These are phyloP conservation scores for Penicillium bovifimosum DNA, from an alignment of 495 filamentous ascomycete species.

Conservation along the genomic window DNA sequence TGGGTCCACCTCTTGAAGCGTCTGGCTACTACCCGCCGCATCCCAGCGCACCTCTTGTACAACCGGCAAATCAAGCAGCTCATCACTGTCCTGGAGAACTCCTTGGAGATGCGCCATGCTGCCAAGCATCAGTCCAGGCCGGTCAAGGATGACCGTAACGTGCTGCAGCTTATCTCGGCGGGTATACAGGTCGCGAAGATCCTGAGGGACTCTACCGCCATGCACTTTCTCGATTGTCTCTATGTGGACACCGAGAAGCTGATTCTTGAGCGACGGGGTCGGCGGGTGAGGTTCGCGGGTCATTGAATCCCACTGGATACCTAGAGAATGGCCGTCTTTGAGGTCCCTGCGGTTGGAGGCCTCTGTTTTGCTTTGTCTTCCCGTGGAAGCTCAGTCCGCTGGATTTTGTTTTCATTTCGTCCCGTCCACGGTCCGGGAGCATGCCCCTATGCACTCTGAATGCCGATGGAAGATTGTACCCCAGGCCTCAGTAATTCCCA, in stretches of 20 bases:
- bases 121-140: constrained; percentile 78
- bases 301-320: constrained; percentile 31
- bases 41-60: constrained; percentile 76
- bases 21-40: constrained; percentile 76
- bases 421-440: neutral
- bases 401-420: neutral
- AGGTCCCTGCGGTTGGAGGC: neutral
- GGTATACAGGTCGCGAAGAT: constrained; percentile 85
- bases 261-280: constrained; percentile 57
- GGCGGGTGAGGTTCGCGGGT: constrained; percentile 42
- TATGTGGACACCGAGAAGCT: constrained; percentile 65
- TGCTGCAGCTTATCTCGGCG: constrained; percentile 78
- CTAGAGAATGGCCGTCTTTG: constrained; percentile 5
- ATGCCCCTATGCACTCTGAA: neutral
- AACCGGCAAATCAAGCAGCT: constrained; percentile 87
- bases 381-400: neutral
- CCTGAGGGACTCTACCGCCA: constrained; percentile 71
- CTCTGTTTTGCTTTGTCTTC: neutral
- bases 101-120: constrained; percentile 77
- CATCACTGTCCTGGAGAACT: constrained; percentile 76
- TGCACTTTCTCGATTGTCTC: constrained; percentile 72
- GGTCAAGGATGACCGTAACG: constrained; percentile 84
- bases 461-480: neutral
- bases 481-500: neutral
- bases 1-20: constrained; percentile 87